phyloP scores from a whole-genome alignment of 2,329 filamentous ascomycete species.

The Ustilaginoidea virens region DNA sequence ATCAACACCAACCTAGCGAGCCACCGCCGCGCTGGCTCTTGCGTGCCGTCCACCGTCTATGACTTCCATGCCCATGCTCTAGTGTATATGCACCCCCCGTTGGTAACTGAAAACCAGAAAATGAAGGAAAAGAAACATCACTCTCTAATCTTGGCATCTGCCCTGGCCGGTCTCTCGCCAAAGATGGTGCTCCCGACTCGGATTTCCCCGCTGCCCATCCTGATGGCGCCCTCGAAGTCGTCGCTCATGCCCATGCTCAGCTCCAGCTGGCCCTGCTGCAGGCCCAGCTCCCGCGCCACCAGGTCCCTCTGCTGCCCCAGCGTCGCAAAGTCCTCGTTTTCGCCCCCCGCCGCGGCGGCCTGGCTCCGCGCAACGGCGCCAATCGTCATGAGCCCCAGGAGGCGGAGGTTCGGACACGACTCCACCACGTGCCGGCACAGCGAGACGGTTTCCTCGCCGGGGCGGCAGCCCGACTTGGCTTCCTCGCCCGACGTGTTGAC shows the following conservation, averaged over 20 bases:
- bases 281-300: conserved; percentile 37
- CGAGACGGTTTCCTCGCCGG: conserved; percentile 40
- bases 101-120: too few species aligned
- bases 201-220: conserved; percentile 74
- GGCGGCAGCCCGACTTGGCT: conserved; percentile 68
- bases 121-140: too few species aligned
- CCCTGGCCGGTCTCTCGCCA: conserved; percentile 63
- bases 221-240: conserved; percentile 83
- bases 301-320: conserved; percentile 56
- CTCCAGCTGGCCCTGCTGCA: conserved; percentile 47
- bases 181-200: conserved; percentile 91
- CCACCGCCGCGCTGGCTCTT: too few species aligned
- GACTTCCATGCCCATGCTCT: too few species aligned
- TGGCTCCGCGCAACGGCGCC: conserved; percentile 79
- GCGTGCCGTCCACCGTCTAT: too few species aligned
- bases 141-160: conserved; percentile 54
- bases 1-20: too few species aligned
- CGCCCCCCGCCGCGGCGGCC: conserved; percentile 55
- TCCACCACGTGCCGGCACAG: conserved; percentile 57
- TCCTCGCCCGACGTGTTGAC: conserved; percentile 89
- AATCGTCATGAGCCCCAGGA: conserved; percentile 92
- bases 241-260: conserved; percentile 98
- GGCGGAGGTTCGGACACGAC: conserved; percentile 54
- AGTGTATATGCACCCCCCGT: too few species aligned
- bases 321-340: conserved; percentile 77